phyloP scores from a whole-genome alignment of 768 basidiomycete genomes.

The Punctularia strigosozonata region DNA sequence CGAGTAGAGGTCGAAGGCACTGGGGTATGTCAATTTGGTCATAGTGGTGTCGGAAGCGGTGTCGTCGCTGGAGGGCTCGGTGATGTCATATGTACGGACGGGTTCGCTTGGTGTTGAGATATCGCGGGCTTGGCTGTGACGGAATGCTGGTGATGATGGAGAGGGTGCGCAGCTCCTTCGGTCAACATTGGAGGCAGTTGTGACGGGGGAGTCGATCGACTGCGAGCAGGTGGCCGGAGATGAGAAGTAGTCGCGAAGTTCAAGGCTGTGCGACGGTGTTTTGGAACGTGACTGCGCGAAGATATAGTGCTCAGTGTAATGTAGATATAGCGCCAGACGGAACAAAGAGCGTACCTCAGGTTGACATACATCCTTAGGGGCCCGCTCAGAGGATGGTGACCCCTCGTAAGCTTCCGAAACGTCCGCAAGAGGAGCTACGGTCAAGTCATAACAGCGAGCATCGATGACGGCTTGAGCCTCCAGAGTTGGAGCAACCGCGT shows the following conservation, averaged over 20 bases:
- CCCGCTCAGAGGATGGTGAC: conserved; percentile 4
- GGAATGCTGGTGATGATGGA: too few relatives aligned
- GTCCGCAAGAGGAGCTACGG: conserved; percentile 69
- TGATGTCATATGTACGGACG: too few relatives aligned
- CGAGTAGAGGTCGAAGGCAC: too few relatives aligned
- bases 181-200: too few relatives aligned
- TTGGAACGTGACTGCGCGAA: conserved; percentile 23
- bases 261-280: conserved; percentile 44
- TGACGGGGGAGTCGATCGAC: background rate
- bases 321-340: too few relatives aligned
- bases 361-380: background rate
- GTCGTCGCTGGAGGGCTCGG: too few relatives aligned
- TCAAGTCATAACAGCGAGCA: conserved; percentile 71
- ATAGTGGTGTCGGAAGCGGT: too few relatives aligned
- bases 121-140: too few relatives aligned
- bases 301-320: too few relatives aligned
- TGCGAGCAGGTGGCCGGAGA: conserved; percentile 17
- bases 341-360: background rate
- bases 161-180: too few relatives aligned
- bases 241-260: conserved; percentile 42
- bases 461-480: conserved; percentile 46
- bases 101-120: too few relatives aligned
- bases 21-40: too few relatives aligned
- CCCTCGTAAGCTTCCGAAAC: conserved; percentile 57
- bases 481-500: background rate